phyloP scores from a whole-genome alignment of 208 protist species.

The Acanthamoeba polyphaga region DNA sequence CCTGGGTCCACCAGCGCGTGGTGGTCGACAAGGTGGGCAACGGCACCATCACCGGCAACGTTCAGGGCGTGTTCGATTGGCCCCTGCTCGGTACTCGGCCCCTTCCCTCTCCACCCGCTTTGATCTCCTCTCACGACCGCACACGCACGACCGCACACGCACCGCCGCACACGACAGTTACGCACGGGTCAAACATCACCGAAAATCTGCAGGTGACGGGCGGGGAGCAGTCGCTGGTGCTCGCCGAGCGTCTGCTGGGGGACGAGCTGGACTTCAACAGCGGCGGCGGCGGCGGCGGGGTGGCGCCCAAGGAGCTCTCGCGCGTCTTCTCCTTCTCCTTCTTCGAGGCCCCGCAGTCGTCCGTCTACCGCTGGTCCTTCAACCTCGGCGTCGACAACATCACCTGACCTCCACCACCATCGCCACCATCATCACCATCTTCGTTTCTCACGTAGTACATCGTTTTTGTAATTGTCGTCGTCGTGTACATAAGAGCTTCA shows the following conservation, averaged over 20 bases:
- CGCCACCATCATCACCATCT: too few relatives aligned
- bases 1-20: neutral
- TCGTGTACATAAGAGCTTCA: too few relatives aligned
- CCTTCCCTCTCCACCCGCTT: neutral
- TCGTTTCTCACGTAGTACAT: too few relatives aligned
- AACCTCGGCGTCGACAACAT: conserved; percentile 48
- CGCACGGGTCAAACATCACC: neutral
- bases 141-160: neutral
- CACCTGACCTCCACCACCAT: neutral
- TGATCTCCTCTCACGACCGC: too few relatives aligned
- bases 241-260: neutral
- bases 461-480: too few relatives aligned
- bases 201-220: neutral
- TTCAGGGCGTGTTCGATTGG: conserved; percentile 35
- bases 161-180: neutral
- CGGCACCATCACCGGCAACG: conserved; percentile 7
- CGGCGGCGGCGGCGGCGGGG: neutral
- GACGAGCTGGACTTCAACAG: neutral
- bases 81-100: neutral
- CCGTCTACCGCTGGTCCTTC: conserved; percentile 20
- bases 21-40: conserved; percentile 53
- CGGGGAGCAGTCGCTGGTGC: neutral
- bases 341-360: neutral
- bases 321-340: conserved; percentile 48
- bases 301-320: neutral